Evolutionary conservation across 2,329 filamentous ascomycete species (phyloP).

Genomic region (Parastagonospora nodorum): DNA sequence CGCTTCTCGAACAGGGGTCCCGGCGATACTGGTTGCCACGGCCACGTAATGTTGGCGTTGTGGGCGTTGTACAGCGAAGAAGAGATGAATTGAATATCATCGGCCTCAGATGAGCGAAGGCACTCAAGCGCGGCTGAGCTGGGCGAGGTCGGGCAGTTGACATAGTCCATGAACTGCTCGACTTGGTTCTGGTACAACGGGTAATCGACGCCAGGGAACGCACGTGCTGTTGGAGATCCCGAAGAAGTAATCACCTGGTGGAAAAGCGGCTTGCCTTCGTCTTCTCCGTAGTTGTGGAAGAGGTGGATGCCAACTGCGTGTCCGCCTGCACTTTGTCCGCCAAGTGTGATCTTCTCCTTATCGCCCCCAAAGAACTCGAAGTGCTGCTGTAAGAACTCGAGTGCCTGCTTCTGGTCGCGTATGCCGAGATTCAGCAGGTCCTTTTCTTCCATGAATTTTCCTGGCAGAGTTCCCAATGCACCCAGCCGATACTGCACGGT

Average conservation of each 20-base stretch:
- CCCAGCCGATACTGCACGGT: conserved; percentile 44
- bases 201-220: conserved; percentile 41
- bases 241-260: conserved; percentile 41
- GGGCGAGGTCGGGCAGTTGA: conserved; percentile 32
- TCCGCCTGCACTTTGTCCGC: conserved; percentile 48
- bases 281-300: conserved; percentile 44
- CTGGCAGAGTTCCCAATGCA: conserved; percentile 41
- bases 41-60: conserved; percentile 52
- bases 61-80: conserved; percentile 47
- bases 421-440: conserved; percentile 42
- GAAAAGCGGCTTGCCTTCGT: conserved; percentile 38
- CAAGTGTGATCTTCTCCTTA: conserved; percentile 46
- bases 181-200: conserved; percentile 39
- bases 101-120: conserved; percentile 45
- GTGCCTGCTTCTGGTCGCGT: conserved; percentile 33
- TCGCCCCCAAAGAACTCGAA: conserved; percentile 47
- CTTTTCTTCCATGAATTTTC: conserved; percentile 40
- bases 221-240: conserved; percentile 41
- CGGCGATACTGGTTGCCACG: conserved; percentile 55
- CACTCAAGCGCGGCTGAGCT: conserved; percentile 45
- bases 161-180: conserved; percentile 34
- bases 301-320: conserved; percentile 44
- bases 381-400: conserved; percentile 50
- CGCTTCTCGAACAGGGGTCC: conserved; percentile 54
- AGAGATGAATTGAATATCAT: conserved; percentile 48